Percentiles rank a stretch among this genome's conserved stretches.
Conservation (phyloP, 1,284 basidiomycete genomes). For the Irpex lacteus region DNA sequence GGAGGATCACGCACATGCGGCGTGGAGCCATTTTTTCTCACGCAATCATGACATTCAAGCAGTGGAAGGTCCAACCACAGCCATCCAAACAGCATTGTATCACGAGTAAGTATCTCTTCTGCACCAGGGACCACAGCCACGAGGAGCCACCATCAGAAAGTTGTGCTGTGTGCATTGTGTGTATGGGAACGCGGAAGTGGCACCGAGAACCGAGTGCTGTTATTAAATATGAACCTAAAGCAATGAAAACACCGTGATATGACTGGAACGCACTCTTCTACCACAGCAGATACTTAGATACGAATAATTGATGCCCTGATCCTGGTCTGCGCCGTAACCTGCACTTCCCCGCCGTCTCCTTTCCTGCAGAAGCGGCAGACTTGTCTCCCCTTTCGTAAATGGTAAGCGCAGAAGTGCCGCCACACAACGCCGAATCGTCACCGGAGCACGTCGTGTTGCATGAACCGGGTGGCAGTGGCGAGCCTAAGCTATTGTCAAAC, state of each 20-base stretch:
- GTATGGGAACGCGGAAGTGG: not conserved
- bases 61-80: too few relatives aligned
- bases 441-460: slow-evolving; percentile 15
- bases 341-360: not conserved
- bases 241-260: not conserved
- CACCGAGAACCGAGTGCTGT: not conserved
- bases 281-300: not conserved
- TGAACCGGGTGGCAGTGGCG: not conserved
- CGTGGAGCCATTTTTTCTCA: too few relatives aligned
- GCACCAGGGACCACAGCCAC: too few relatives aligned
- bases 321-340: not conserved
- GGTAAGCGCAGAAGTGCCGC: slow-evolving; percentile 16
- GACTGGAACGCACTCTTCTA: not conserved
- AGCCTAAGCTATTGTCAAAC: slow-evolving; percentile 11
- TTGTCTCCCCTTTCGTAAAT: slow-evolving; percentile 1
- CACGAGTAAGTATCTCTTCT: too few relatives aligned
- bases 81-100: too few relatives aligned
- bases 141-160: not conserved
- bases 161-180: not conserved
- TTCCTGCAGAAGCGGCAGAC: not conserved
- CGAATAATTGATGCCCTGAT: not conserved
- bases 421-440: slow-evolving; percentile 11
- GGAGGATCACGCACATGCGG: too few relatives aligned
- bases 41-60: too few relatives aligned
- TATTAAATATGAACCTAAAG: not conserved